Conservation (phyloP, 257 asterid genomes). For the Gynochthodes officinalis region DNA sequence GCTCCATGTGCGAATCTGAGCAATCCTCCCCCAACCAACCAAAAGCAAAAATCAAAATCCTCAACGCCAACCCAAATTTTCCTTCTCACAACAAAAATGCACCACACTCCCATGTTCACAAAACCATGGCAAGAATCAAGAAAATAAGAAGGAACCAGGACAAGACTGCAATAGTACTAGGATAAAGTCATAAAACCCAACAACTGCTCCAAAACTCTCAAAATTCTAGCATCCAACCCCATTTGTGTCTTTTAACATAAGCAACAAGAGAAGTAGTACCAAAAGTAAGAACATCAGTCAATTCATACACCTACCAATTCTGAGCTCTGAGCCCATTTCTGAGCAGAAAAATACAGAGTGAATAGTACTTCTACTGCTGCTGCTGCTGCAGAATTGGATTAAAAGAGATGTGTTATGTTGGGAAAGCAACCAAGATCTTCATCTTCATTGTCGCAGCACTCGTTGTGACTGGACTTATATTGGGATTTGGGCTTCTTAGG, state of each 20-base stretch:
- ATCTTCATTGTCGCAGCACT: conserved; percentile 62
- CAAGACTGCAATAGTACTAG: background rate
- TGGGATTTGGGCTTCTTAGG: conserved; percentile 53
- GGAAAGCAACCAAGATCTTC: conserved; percentile 98
- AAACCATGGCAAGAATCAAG: conserved; percentile 1
- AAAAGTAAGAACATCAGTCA: background rate
- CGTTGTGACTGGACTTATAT: conserved; percentile 51
- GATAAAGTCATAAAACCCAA: background rate
- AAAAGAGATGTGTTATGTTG: conserved; percentile 61
- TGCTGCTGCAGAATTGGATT: background rate
- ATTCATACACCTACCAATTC: conserved; percentile 10
- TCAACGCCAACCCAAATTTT: background rate
- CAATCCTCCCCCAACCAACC: conserved; percentile 13
- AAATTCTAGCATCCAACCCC: background rate
- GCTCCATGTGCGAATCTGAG: conserved; percentile 17
- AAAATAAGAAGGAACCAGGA: background rate
- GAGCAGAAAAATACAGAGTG: conserved; percentile 13
- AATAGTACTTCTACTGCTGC: background rate
- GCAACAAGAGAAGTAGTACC: conserved; percentile 1
- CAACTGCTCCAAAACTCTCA: background rate
- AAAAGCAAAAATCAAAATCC: background rate
- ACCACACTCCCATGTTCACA: background rate
- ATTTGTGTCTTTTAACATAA: background rate
- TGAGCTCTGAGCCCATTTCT: conserved; percentile 21
- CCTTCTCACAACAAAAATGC: conserved; percentile 3